phyloP scores from a whole-genome alignment of 2,329 filamentous ascomycete species.

The Sclerotinia subarctica region DNA sequence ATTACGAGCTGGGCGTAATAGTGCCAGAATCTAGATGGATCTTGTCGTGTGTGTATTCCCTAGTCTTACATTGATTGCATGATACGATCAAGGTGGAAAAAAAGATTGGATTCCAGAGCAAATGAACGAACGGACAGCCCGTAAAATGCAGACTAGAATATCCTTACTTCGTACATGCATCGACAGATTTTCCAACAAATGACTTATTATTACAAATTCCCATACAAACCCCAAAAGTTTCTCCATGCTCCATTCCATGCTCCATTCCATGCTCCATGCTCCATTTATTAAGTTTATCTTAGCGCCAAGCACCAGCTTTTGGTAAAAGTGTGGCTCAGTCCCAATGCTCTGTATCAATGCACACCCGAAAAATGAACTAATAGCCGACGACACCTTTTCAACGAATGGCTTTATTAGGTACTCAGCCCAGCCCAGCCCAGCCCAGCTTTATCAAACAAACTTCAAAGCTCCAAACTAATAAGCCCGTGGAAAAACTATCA shows the following conservation, averaged over 20 bases:
- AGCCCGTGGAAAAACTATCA: background rate
- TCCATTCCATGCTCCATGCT: background rate
- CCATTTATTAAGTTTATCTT: background rate
- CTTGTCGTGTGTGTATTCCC: too few relatives aligned
- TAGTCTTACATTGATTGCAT: too few relatives aligned
- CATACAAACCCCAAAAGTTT: too few relatives aligned
- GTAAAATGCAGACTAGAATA: background rate
- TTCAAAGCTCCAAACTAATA: background rate
- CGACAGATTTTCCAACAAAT: background rate
- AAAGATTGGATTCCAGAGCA: slow-evolving; percentile 1
- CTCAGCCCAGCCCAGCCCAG: too few relatives aligned
- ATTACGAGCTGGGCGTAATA: background rate
- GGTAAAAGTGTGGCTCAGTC: background rate
- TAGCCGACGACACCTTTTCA: slow-evolving; percentile 4
- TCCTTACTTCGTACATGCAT: too few relatives aligned
- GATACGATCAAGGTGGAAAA: too few relatives aligned
- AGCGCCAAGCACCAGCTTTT: background rate
- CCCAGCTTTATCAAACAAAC: background rate
- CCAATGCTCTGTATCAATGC: background rate
- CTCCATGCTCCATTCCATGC: background rate
- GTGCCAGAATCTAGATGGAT: background rate
- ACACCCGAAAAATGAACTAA: background rate
- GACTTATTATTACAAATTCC: too few relatives aligned
- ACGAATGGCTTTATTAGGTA: too few relatives aligned
- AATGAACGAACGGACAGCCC: slow-evolving; percentile 1